These are phyloP conservation scores for Pisolithus albus DNA, from an alignment of 768 basidiomycete genomes.

Conservation along the genomic window DNA sequence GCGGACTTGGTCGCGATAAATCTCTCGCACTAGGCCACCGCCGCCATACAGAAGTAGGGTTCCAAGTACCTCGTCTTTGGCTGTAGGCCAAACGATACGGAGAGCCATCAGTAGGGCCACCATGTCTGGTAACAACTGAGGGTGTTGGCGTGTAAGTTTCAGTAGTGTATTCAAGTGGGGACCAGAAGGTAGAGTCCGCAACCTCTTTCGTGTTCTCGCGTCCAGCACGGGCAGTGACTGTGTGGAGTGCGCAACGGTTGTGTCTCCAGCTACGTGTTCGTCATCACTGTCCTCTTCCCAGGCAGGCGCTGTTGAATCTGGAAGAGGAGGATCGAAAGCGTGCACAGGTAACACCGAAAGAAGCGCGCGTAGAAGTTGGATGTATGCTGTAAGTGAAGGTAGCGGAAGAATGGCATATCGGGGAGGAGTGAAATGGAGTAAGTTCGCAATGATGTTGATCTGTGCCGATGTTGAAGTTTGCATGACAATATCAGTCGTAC, in stretches of 20 bases:
- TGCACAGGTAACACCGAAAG: constrained; percentile 47
- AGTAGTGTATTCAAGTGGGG: constrained; percentile 52
- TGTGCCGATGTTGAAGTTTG: constrained; percentile 25
- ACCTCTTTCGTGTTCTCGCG: constrained; percentile 52
- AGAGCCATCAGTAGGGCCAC: constrained; percentile 54
- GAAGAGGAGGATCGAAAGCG: constrained; percentile 42
- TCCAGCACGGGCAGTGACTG: constrained; percentile 41
- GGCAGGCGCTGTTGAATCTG: constrained; percentile 10
- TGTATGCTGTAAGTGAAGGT: constrained; percentile 43
- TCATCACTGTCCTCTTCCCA: constrained; percentile 34
- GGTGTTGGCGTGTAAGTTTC: constrained; percentile 33
- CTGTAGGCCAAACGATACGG: constrained; percentile 51
- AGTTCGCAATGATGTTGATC: constrained; percentile 66
- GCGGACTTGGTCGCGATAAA: constrained; percentile 66
- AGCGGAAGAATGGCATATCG: constrained; percentile 47
- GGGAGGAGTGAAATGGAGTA: constrained; percentile 56
- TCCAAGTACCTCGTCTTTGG: constrained; percentile 52
- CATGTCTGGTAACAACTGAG: constrained; percentile 39
- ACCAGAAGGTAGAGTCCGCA: constrained; percentile 48
- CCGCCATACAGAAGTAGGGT: constrained; percentile 45
- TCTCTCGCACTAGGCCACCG: constrained; percentile 62
- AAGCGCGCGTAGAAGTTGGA: constrained; percentile 45
- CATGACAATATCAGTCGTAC: constrained; percentile 24
- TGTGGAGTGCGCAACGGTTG: constrained; percentile 21
- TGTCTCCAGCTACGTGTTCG: constrained; percentile 29